These are phyloP conservation scores for Mixia osmundae DNA, from an alignment of 1,284 basidiomycete species.

Conservation along the genomic window DNA sequence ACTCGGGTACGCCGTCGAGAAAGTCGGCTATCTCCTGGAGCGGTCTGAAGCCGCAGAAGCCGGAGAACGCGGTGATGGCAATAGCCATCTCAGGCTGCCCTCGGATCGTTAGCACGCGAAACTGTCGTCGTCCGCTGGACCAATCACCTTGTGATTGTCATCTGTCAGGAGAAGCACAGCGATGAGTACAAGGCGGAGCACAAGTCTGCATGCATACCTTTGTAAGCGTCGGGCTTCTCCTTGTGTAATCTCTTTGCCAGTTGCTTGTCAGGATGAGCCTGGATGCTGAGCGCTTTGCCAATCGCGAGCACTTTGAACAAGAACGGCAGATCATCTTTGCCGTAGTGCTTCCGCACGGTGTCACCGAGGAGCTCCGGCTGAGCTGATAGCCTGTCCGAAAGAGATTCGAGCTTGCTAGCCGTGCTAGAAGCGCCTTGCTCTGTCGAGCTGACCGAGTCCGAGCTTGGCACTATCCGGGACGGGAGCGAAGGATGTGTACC, in stretches of 20 bases:
- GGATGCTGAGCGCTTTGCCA: constrained; percentile 81
- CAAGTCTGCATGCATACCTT: constrained; percentile 34
- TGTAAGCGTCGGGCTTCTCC: constrained; percentile 62
- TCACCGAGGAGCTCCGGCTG: constrained; percentile 42
- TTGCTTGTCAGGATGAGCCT: constrained; percentile 85
- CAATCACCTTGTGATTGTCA: constrained; percentile 53
- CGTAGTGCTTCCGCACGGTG: constrained; percentile 37
- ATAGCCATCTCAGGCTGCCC: constrained; percentile 79
- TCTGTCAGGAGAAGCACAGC: constrained; percentile 30
- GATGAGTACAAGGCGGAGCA: background rate
- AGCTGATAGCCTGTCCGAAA: constrained; percentile 38
- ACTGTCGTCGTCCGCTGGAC: background rate
- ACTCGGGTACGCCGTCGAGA: constrained; percentile 50
- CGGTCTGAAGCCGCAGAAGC: constrained; percentile 76
- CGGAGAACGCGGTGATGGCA: constrained; percentile 72
- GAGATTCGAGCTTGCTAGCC: too few species aligned
- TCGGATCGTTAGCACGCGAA: background rate
- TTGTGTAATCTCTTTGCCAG: constrained; percentile 55
- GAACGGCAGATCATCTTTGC: constrained; percentile 50
- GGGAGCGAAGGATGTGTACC: constrained; percentile 83
- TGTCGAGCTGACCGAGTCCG: too few species aligned
- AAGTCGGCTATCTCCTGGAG: constrained; percentile 42
- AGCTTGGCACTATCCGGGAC: constrained; percentile 34
- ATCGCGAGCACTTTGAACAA: constrained; percentile 86
- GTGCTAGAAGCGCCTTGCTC: too few species aligned